phyloP scores from a whole-genome alignment of 306 rosid genomes.

The Rosa rugosa region DNA sequence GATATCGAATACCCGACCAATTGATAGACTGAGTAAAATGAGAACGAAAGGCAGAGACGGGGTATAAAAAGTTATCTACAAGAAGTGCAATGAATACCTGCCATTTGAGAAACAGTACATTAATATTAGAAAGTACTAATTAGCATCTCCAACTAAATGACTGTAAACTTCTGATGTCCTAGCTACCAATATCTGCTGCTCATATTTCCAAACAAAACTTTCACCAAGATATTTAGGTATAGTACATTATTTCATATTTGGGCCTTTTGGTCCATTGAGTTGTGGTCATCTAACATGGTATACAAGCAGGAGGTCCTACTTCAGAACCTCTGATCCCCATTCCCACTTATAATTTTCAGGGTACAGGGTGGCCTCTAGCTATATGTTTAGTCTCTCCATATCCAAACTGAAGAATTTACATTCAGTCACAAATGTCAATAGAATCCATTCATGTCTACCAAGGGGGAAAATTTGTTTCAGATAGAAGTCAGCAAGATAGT shows the following conservation, averaged over 20 bases:
- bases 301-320: neutral
- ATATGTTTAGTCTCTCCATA: neutral
- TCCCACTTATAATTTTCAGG: neutral
- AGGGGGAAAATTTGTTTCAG: neutral
- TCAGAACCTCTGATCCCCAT: neutral
- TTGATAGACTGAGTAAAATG: conserved; percentile 88
- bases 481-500: neutral
- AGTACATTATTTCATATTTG: too few relatives aligned
- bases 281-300: neutral
- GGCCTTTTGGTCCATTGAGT: too few relatives aligned
- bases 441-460: neutral
- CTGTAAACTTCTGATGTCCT: neutral
- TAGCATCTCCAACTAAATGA: conserved; percentile 9
- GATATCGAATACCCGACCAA: conserved; percentile 91
- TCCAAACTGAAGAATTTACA: neutral
- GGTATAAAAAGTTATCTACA: conserved; percentile 89
- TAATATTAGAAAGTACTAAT: conserved; percentile 27
- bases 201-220: neutral
- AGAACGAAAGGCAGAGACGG: conserved; percentile 82
- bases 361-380: neutral
- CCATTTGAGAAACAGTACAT: conserved; percentile 21
- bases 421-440: neutral
- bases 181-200: neutral
- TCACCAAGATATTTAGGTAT: too few relatives aligned
- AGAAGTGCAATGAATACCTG: conserved; percentile 95